A percentile compares a stretch with the other conserved stretches of the same genome.
These are phyloP conservation scores for Arthrobotrys musiformis DNA, from an alignment of 2,329 filamentous ascomycete genomes.

Conservation along the genomic window DNA sequence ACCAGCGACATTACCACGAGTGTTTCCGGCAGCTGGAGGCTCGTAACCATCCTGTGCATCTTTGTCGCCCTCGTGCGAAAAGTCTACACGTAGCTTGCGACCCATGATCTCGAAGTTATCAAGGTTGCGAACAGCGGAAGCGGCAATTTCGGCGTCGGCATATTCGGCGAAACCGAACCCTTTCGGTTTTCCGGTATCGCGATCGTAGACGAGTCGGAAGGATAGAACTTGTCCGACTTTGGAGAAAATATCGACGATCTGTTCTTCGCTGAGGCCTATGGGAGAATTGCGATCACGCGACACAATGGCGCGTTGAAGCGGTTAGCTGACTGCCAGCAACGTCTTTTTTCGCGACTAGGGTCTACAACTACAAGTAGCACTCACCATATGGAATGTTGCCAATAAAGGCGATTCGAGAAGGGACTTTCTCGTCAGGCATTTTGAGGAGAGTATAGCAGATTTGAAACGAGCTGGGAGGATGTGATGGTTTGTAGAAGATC, in stretches of 20 bases:
- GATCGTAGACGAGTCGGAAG: conserved; percentile 76
- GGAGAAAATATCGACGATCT: conserved; percentile 74
- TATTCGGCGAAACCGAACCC: conserved; percentile 77
- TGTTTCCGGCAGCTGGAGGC: conserved; percentile 57
- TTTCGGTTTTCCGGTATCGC: conserved; percentile 75
- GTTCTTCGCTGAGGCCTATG: conserved; percentile 73
- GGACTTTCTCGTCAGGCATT: conserved; percentile 53
- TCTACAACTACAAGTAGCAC: neutral
- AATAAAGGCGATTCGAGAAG: conserved; percentile 59
- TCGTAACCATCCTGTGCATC: conserved; percentile 64
- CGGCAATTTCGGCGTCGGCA: conserved; percentile 74
- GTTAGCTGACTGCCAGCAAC: conserved; percentile 26
- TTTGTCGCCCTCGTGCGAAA: conserved; percentile 75
- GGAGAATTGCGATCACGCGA: conserved; percentile 36
- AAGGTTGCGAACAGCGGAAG: conserved; percentile 75
- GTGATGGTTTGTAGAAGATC: neutral
- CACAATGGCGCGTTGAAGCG: conserved; percentile 40
- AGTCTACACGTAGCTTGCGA: conserved; percentile 75
- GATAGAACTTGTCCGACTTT: conserved; percentile 74
- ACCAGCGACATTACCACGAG: conserved; percentile 32
- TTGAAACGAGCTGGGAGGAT: neutral
- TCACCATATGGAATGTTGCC: conserved; percentile 60
- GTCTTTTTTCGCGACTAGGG: conserved; percentile 13
- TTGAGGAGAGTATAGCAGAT: neutral
- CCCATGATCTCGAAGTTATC: conserved; percentile 77